Conservation (phyloP, 345 rosid genomes). For the Corymbia maculata region DNA sequence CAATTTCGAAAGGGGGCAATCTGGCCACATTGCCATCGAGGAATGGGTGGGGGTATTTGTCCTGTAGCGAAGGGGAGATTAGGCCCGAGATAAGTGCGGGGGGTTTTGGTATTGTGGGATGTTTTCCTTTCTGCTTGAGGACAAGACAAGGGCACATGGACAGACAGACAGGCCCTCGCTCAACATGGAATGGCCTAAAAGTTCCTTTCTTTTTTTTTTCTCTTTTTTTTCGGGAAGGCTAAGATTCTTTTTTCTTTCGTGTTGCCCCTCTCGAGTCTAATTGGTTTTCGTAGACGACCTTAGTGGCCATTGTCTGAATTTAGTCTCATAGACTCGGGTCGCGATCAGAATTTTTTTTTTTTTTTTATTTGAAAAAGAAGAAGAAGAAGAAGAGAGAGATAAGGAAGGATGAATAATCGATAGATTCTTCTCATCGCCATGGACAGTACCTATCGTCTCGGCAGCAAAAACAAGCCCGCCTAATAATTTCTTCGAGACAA, state of each 20-base stretch:
- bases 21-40: not conserved
- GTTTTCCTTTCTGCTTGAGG: conserved; percentile 26
- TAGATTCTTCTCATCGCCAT: not conserved
- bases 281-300: not conserved
- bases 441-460: accelerated
- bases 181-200: not conserved
- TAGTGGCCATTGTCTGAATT: not conserved
- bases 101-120: conserved; percentile 7
- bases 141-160: conserved; percentile 51
- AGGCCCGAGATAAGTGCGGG: not conserved
- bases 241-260: not conserved
- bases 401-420: not conserved
- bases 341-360: not conserved
- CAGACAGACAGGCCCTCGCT: not conserved
- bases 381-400: not conserved
- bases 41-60: conserved; percentile 18
- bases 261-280: not conserved
- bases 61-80: not conserved
- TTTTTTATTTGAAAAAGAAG: too few species aligned
- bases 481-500: not conserved
- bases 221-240: not conserved
- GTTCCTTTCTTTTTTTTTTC: too few species aligned
- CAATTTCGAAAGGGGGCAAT: conserved; percentile 8
- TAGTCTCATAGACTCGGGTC: not conserved
- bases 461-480: not conserved